Evolutionary conservation across 371 early-diverging fungal genomes (phyloP), one percentile per base, ranked within the genome.

Genomic region (Nosema muscidifuracis): DNA sequence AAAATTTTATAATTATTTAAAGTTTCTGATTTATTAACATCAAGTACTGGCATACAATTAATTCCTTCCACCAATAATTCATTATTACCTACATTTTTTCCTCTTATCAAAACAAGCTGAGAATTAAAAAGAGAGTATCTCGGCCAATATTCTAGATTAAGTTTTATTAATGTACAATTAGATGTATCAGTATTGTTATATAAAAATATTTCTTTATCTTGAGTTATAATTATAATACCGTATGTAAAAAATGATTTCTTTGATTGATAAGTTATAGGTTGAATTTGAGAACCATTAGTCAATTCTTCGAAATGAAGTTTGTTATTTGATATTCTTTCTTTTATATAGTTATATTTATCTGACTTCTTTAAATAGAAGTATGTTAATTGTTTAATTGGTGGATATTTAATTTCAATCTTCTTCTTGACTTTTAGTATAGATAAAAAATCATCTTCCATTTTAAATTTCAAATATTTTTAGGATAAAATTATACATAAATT

Each of bases 91-190:
- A 33, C 1, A 43, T 77, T 80, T 43, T 58, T 71, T 22, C 80
- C 76, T 50, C 55, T 74, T 10, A 80, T n/a, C 3, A 71, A 74
- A 24, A 77, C 67, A 36, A 76, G 28, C 55, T 77, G 77, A 0
- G 77, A 77, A 13, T 76, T 36, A 61, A 77, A 80, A 1, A 80
- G 18, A 33, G 71, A 74, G 55, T 63, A 80, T 34, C 57, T 30
- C 18, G 60, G n/a, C 28, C 71, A 24, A 57, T 57, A 34, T 10
- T 40, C 28, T 16, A 80, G 15, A 51, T 80, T 69, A 12, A 80
- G 53, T 38, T 56, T 74, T 7, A 77, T 38, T 22, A 38, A 22
- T 1, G 57, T 63, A 47, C 58, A 31, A 36, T 80, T 74, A 18
- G 62, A 69, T 33, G 30, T 63, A 61, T 76, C 71, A 56, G 42